Evolutionary conservation across 306 rosid genomes (phyloP).

Genomic region (Begonia fuchsioides): DNA sequence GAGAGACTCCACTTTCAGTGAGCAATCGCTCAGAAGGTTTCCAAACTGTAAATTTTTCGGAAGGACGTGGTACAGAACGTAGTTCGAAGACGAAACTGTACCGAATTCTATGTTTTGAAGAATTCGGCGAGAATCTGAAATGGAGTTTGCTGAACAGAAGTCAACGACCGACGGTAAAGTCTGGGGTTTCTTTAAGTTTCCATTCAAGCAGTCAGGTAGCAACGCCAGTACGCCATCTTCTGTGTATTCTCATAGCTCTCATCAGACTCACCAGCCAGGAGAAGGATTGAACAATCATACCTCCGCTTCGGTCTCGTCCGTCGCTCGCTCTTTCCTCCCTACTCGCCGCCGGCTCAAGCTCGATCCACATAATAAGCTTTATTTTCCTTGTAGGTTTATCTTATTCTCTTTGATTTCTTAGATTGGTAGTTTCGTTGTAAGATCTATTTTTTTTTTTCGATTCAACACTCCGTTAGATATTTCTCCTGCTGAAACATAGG

Average conservation of each 20-base stretch:
- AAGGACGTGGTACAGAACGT: no score
- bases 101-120: no score
- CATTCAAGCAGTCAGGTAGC: constrained; percentile 41
- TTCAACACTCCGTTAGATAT: not conserved
- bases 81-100: no score
- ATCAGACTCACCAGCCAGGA: constrained; percentile 13
- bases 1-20: no score
- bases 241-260: constrained; percentile 13
- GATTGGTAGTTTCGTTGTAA: not conserved
- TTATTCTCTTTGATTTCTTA: not conserved
- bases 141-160: constrained; percentile 62
- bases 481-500: no score
- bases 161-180: constrained; percentile 68
- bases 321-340: constrained; percentile 82
- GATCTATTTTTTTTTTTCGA: not conserved
- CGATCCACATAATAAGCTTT: constrained; percentile 85
- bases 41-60: no score
- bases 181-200: constrained; percentile 84
- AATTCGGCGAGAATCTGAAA: constrained; percentile 7
- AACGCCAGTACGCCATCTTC: constrained; percentile 30
- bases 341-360: constrained; percentile 96
- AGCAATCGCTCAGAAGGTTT: no score
- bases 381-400: constrained; percentile 68
- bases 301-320: constrained; percentile 71
- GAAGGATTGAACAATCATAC: constrained; percentile 39